Percentiles rank a stretch among this genome's conserved stretches.
Conservation (phyloP, 2,329 filamentous ascomycete genomes). For the Didymella pomorum region DNA sequence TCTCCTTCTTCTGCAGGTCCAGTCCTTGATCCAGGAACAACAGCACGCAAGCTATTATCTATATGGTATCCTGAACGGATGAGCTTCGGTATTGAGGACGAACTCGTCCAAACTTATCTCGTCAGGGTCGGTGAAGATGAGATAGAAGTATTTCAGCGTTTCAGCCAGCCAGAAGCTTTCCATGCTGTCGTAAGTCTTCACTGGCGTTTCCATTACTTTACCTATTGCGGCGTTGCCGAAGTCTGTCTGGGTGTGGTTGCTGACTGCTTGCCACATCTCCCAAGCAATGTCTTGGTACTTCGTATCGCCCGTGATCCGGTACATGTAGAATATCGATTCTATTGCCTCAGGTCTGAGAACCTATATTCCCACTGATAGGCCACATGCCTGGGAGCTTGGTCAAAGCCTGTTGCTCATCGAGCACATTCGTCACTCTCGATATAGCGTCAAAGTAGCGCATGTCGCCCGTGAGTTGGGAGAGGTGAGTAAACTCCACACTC, state of each 20-base stretch:
- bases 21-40: neutral
- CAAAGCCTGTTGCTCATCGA: constrained; percentile 51
- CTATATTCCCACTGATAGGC: constrained; percentile 56
- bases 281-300: constrained; percentile 56
- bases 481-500: constrained; percentile 56
- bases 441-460: constrained; percentile 57
- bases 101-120: constrained; percentile 55
- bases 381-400: constrained; percentile 58
- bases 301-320: constrained; percentile 64
- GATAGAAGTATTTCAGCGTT: constrained; percentile 60
- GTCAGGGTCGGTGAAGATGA: constrained; percentile 55
- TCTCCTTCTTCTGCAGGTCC: neutral
- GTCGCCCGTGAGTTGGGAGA: constrained; percentile 56
- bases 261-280: constrained; percentile 58
- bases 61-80: constrained; percentile 51
- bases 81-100: constrained; percentile 59
- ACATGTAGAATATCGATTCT: constrained; percentile 67
- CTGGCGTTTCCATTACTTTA: constrained; percentile 54
- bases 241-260: constrained; percentile 51
- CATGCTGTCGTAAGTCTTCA: constrained; percentile 43
- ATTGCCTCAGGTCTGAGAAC: constrained; percentile 64
- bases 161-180: constrained; percentile 63
- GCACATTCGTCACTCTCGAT: constrained; percentile 51
- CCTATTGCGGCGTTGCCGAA: constrained; percentile 56
- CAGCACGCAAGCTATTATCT: neutral